Percentiles rank a stretch among this genome's conserved stretches.
phyloP scores from a whole-genome alignment of 2,329 filamentous ascomycete genomes.

The Fusarium brevicatenulatum region DNA sequence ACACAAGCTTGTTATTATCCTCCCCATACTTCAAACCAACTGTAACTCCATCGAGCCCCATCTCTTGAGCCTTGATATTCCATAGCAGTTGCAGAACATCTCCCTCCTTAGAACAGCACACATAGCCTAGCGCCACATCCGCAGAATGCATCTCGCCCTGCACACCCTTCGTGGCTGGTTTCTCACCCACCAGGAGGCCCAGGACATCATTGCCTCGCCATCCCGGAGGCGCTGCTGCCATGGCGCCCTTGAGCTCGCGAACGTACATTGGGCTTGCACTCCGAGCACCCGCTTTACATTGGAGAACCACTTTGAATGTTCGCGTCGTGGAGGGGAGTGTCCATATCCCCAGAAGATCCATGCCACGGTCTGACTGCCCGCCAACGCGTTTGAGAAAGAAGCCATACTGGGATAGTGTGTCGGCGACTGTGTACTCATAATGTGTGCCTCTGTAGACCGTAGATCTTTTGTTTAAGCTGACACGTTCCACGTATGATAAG shows the following conservation, averaged over 20 bases:
- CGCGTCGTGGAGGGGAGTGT: constrained; percentile 54
- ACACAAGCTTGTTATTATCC: constrained; percentile 55
- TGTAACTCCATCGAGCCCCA: constrained; percentile 69
- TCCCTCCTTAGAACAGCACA: constrained; percentile 69
- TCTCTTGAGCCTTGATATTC: constrained; percentile 72
- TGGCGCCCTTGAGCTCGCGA: constrained; percentile 83
- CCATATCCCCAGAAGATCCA: constrained; percentile 81
- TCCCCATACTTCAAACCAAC: constrained; percentile 58
- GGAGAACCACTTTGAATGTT: constrained; percentile 62
- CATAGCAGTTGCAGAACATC: constrained; percentile 74
- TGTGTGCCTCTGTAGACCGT: constrained; percentile 77
- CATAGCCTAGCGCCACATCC: constrained; percentile 77
- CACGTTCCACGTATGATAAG: constrained; percentile 68
- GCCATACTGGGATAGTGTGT: constrained; percentile 66
- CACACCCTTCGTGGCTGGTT: constrained; percentile 80
- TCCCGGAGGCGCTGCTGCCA: constrained; percentile 75
- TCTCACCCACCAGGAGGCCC: constrained; percentile 75
- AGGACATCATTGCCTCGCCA: constrained; percentile 75
- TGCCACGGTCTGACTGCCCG: constrained; percentile 73
- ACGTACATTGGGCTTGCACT: constrained; percentile 67
- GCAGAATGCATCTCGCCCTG: constrained; percentile 71
- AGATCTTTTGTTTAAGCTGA: constrained; percentile 63
- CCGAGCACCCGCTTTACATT: constrained; percentile 74
- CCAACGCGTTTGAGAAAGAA: constrained; percentile 75
- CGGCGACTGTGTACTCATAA: constrained; percentile 77